These are phyloP conservation scores for Podaxis sp. DNA, from an alignment of 768 basidiomycete genomes.

Conservation along the genomic window DNA sequence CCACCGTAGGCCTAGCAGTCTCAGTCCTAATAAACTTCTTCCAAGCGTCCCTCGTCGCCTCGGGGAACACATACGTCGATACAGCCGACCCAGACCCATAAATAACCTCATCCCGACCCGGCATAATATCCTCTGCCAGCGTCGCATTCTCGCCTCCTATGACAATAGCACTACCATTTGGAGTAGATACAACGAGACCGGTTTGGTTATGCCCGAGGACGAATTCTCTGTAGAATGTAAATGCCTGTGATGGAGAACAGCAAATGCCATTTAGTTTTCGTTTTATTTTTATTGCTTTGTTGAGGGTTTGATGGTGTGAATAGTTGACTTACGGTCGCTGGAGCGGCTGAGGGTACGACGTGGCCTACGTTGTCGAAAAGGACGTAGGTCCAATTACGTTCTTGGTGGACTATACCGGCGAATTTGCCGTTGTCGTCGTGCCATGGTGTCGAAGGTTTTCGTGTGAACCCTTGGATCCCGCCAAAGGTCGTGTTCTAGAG, in stretches of 20 bases:
- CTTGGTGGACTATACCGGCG: slow-evolving; percentile 73
- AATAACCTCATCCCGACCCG: slow-evolving; percentile 55
- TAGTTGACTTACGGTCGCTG: slow-evolving; percentile 34
- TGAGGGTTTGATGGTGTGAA: not conserved
- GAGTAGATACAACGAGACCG: slow-evolving; percentile 47
- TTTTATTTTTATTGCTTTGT: not conserved
- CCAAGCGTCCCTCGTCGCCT: slow-evolving; percentile 59
- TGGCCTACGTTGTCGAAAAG: slow-evolving; percentile 44
- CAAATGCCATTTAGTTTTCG: not conserved
- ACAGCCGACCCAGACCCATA: slow-evolving; percentile 50
- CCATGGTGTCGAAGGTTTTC: slow-evolving; percentile 70
- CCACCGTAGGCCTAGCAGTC: slow-evolving; percentile 24
- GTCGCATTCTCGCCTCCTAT: slow-evolving; percentile 50
- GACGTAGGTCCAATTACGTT: slow-evolving; percentile 63
- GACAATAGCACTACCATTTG: slow-evolving; percentile 30
- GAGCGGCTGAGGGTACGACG: slow-evolving; percentile 35
- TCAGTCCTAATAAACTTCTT: slow-evolving; percentile 45
- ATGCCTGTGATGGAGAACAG: slow-evolving; percentile 40
- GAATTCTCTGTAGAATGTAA: slow-evolving; percentile 64
- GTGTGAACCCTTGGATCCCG: slow-evolving; percentile 72
- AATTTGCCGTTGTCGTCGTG: slow-evolving; percentile 54
- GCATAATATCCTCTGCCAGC: slow-evolving; percentile 46
- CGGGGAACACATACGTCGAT: slow-evolving; percentile 55
- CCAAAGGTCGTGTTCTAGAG: slow-evolving; percentile 76
- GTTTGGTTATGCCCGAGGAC: slow-evolving; percentile 61